Evolutionary conservation across 1,284 basidiomycete species (phyloP).

Genomic region (Ganoderma multipileum): DNA sequence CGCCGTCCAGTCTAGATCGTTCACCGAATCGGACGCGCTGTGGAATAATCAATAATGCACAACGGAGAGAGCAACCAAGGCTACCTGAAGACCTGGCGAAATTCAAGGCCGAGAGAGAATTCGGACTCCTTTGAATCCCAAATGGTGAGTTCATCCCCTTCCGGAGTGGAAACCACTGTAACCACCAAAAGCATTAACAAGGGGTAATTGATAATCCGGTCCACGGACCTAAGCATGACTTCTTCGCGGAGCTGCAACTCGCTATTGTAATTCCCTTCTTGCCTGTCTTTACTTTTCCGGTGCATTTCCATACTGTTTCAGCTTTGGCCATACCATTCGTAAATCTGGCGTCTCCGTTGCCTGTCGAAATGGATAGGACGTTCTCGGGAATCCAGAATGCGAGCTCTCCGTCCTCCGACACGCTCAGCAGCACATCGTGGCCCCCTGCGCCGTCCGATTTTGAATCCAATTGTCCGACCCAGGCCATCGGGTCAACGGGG

Average conservation of each 20-base stretch:
- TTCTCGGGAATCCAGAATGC: slow-evolving; percentile 83
- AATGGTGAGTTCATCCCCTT: slow-evolving; percentile 83
- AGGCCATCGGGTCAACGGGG: slow-evolving; percentile 92
- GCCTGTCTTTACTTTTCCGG: slow-evolving; percentile 78
- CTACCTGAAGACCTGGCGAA: slow-evolving; percentile 66
- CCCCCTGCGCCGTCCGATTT: slow-evolving; percentile 45
- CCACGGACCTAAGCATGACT: slow-evolving; percentile 76
- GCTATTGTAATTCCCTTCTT: slow-evolving; percentile 70
- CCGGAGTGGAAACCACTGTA: slow-evolving; percentile 59
- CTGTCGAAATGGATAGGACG: neutral
- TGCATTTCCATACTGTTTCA: slow-evolving; percentile 63
- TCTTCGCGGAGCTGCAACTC: slow-evolving; percentile 88
- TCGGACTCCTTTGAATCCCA: slow-evolving; percentile 97
- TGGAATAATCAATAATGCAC: neutral
- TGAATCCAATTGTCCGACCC: slow-evolving; percentile 58
- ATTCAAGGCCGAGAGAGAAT: slow-evolving; percentile 90
- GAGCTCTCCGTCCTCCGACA: slow-evolving; percentile 76
- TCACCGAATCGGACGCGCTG: slow-evolving; percentile 62
- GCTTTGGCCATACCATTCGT: neutral
- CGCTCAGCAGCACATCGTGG: slow-evolving; percentile 81
- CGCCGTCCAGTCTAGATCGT: slow-evolving; percentile 91
- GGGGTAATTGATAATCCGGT: neutral
- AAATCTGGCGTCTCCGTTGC: neutral
- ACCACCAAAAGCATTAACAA: slow-evolving; percentile 6
- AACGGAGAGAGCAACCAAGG: slow-evolving; percentile 22